phyloP scores from a whole-genome alignment of 2,329 filamentous ascomycete species.

The Dryadomyces quercus-mongolicae region DNA sequence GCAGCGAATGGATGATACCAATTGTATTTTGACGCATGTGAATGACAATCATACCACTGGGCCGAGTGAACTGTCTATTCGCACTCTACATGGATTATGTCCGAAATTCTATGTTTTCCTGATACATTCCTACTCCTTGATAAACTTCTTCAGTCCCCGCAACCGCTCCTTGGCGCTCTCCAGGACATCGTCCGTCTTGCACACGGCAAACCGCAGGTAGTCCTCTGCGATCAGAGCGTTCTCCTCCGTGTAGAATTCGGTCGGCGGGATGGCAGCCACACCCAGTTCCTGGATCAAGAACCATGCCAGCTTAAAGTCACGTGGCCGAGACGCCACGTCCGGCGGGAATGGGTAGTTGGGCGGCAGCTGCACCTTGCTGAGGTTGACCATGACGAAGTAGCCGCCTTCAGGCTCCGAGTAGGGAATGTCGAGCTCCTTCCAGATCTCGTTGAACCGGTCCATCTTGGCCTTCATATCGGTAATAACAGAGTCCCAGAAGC shows the following conservation, averaged over 20 bases:
- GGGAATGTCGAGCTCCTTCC: conserved; percentile 61
- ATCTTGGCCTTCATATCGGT: conserved; percentile 85
- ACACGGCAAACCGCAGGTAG: conserved; percentile 90
- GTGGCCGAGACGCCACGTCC: conserved; percentile 72
- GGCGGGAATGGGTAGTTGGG: conserved; percentile 76
- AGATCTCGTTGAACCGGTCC: conserved; percentile 72
- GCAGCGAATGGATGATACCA: too few species aligned
- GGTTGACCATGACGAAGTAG: conserved; percentile 94
- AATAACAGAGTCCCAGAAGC: conserved; percentile 80
- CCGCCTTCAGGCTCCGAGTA: conserved; percentile 92
- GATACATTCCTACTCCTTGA: conserved; percentile 19
- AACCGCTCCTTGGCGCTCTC: conserved; percentile 68
- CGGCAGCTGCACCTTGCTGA: conserved; percentile 76
- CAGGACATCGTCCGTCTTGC: conserved; percentile 81
- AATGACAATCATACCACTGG: neutral
- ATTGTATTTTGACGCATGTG: too few species aligned
- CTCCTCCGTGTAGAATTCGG: conserved; percentile 84
- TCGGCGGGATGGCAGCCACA: conserved; percentile 90
- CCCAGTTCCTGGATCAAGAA: conserved; percentile 95
- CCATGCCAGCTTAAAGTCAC: conserved; percentile 93
- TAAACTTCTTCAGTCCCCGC: conserved; percentile 61
- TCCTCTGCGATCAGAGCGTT: conserved; percentile 83
- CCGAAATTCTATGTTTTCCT: neutral
- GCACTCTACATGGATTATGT: conserved; percentile 2
- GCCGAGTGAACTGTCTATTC: neutral